Evolutionary conservation across 176 grass and related monocot species (phyloP).

Genomic region (Metroxylon sagu): DNA sequence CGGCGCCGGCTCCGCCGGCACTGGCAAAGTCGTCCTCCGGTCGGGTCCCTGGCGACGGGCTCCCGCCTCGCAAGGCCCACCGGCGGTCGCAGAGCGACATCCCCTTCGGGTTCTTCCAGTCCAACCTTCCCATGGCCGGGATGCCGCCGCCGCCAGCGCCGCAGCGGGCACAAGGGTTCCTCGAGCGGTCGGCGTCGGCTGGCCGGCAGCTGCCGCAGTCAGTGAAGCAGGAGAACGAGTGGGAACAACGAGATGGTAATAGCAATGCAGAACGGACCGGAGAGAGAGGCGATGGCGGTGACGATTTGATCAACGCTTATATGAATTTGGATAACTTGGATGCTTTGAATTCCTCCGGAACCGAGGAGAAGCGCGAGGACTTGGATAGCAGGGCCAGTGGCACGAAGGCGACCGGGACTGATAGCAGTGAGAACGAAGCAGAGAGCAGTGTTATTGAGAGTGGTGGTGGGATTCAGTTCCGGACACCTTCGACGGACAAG

Average conservation of each 20-base stretch:
- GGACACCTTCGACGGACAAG: background rate
- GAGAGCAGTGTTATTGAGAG: constrained; percentile 50
- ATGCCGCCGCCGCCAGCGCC: constrained; percentile 31
- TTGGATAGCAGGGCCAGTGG: constrained; percentile 14
- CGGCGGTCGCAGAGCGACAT: constrained; percentile 82
- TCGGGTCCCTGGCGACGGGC: background rate
- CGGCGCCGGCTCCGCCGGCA: constrained; percentile 18
- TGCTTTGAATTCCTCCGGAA: constrained; percentile 62
- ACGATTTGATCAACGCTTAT: constrained; percentile 79
- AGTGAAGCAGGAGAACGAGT: no score
- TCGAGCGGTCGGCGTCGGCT: no score
- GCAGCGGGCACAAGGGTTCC: constrained; percentile 15
- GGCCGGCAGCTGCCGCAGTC: no score
- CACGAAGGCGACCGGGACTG: constrained; percentile 7
- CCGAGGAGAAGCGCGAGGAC: constrained; percentile 41
- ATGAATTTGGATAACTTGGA: constrained; percentile 85
- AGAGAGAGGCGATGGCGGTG: constrained; percentile 26
- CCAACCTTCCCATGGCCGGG: background rate
- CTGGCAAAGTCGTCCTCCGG: background rate
- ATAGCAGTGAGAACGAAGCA: constrained; percentile 75
- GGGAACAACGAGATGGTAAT: no score
- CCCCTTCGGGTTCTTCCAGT: constrained; percentile 34
- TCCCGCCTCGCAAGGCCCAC: constrained; percentile 55
- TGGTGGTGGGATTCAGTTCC: no score
- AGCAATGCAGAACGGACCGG: no score